Conservation (phyloP, 768 basidiomycete genomes). For the Heimioporus sp. region DNA sequence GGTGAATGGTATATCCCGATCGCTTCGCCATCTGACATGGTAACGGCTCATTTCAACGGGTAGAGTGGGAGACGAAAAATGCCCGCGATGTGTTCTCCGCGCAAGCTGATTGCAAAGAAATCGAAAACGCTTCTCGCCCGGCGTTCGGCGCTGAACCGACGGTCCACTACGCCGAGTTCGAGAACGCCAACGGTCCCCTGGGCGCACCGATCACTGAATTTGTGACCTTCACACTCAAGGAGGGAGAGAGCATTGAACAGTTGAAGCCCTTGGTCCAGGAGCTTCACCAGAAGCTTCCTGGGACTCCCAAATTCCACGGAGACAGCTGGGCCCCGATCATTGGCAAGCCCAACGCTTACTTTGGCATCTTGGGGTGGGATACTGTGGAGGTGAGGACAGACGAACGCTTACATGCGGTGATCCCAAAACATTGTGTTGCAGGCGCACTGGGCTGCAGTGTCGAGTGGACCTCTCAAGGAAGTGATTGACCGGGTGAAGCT, state of each 20-base stretch:
- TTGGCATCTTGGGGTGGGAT: conserved; percentile 38
- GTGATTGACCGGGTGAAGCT: conserved; percentile 25
- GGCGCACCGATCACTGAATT: conserved; percentile 32
- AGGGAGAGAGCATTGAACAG: conserved; percentile 16
- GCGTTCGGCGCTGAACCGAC: conserved; percentile 20
- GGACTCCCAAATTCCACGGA: conserved; percentile 25
- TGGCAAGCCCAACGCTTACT: conserved; percentile 15
- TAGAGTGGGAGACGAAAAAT: conserved; percentile 28
- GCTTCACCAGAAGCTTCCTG: conserved; percentile 18
- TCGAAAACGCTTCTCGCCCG: conserved; percentile 3
- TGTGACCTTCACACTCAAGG: conserved; percentile 32
- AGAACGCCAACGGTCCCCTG: conserved; percentile 16
- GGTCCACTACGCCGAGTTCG: conserved; percentile 19
- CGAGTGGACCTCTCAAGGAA: conserved; percentile 23
- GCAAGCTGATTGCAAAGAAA: conserved; percentile 1
- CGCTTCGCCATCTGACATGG: background rate
- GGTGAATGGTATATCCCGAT: conserved; percentile 18
- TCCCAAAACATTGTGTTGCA: conserved; percentile 8
- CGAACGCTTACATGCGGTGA: background rate
- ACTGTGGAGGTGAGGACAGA: conserved; percentile 27
- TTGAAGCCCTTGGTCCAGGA: conserved; percentile 21
- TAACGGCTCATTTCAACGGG: conserved; percentile 3
- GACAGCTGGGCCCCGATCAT: conserved; percentile 28
- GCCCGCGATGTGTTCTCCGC: conserved; percentile 14
- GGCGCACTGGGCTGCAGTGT: conserved; percentile 37